phyloP scores from a whole-genome alignment of 257 asterid genomes.

The Ehretia macrophylla region DNA sequence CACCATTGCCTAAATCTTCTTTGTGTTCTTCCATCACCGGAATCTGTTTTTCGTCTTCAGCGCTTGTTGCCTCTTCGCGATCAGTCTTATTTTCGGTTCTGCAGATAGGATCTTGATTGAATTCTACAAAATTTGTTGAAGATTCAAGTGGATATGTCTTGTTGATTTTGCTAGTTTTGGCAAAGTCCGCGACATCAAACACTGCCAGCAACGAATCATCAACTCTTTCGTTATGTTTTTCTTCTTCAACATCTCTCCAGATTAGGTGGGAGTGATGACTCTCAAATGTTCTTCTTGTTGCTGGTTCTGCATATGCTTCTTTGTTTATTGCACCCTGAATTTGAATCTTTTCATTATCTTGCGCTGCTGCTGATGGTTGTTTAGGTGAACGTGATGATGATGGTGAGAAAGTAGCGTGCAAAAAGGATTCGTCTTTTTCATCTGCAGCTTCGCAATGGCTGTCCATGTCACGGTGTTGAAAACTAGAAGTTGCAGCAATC shows the following conservation, averaged over 20 bases:
- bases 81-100: not conserved
- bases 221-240: no score
- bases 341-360: no score
- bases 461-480: slow-evolving; percentile 19
- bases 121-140: no score
- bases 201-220: no score
- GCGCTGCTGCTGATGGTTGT: not conserved
- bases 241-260: no score
- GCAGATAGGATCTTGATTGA: not conserved
- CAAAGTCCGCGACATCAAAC: no score
- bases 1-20: not conserved
- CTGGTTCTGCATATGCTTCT: no score
- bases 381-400: slow-evolving; percentile 9
- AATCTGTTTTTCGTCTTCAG: not conserved
- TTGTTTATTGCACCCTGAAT: not conserved
- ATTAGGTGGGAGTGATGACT: no score
- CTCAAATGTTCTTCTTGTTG: no score
- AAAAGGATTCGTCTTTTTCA: slow-evolving; percentile 1
- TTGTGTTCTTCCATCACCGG: not conserved
- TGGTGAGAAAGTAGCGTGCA: slow-evolving; percentile 1
- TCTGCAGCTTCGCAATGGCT: not conserved
- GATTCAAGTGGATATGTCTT: no score
- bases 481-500: slow-evolving; percentile 37
- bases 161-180: no score
- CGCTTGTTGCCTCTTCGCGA: no score